Evolutionary conservation across 2,329 filamentous ascomycete genomes (phyloP).

Genomic region (Arthrobotrys pseudoclavata): DNA sequence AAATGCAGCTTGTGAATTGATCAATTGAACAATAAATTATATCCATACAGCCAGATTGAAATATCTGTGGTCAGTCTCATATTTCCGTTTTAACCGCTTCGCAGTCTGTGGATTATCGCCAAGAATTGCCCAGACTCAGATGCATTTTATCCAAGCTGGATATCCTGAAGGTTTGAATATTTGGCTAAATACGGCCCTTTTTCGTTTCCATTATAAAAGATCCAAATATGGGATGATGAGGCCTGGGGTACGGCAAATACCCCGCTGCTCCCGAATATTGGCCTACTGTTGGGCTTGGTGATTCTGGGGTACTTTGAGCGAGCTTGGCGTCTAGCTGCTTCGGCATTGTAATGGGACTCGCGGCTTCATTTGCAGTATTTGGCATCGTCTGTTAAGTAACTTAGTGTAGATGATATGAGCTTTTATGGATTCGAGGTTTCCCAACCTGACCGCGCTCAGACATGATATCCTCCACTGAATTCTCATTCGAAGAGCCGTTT

Average conservation of each 20-base stretch:
- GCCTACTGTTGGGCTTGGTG: not conserved
- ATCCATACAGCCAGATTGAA: conserved; percentile 33
- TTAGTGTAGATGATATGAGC: not conserved
- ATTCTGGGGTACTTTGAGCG: conserved; percentile 16
- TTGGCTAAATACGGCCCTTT: conserved; percentile 58
- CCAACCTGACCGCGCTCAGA: conserved; percentile 13
- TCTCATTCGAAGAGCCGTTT: not conserved
- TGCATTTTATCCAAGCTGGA: conserved; percentile 39
- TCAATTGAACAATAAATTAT: conserved; percentile 22
- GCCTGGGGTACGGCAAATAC: conserved; percentile 48
- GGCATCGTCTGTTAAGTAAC: not conserved
- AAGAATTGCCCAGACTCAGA: conserved; percentile 16
- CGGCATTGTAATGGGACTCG: conserved; percentile 2
- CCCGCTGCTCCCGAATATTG: conserved; percentile 45
- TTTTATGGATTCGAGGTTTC: not conserved
- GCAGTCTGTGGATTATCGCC: not conserved
- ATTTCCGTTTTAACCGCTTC: conserved; percentile 49
- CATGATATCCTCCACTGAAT: not conserved
- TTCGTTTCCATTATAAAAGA: conserved; percentile 53
- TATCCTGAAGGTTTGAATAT: conserved; percentile 28
- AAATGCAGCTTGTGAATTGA: conserved; percentile 20
- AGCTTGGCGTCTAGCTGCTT: conserved; percentile 22
- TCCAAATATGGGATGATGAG: conserved; percentile 26
- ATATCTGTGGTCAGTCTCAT: conserved; percentile 29
- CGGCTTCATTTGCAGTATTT: not conserved